phyloP scores from a whole-genome alignment of 306 rosid species.

The cucumber (Cucumis sativus) region DNA sequence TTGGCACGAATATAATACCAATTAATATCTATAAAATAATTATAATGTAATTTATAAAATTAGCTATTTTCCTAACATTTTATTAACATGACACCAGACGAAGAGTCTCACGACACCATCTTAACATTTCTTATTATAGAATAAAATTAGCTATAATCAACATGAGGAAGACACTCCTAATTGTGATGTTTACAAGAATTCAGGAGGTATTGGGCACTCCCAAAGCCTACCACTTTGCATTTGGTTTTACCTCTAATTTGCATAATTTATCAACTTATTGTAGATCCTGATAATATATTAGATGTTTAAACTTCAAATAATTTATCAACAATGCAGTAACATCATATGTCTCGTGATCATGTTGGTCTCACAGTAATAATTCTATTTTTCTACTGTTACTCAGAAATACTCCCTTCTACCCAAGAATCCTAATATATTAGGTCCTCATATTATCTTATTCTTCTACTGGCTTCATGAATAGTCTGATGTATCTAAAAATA shows the following conservation, averaged over 20 bases:
- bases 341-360: background rate
- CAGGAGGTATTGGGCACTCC: background rate
- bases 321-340: background rate
- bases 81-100: background rate
- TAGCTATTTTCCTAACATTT: no score
- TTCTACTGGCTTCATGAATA: background rate
- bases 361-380: background rate
- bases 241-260: background rate
- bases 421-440: background rate
- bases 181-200: background rate
- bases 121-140: background rate
- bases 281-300: background rate
- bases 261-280: background rate
- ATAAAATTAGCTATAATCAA: background rate
- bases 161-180: background rate
- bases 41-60: background rate
- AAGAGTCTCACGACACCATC: background rate
- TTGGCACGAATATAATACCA: background rate
- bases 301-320: background rate
- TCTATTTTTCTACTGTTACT: background rate
- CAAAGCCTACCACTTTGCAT: background rate
- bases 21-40: background rate
- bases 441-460: background rate
- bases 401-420: background rate
- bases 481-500: background rate